These are phyloP conservation scores for Aspergillus thermomutatus DNA, from an alignment of 2,329 filamentous ascomycete species.

Conservation along the genomic window DNA sequence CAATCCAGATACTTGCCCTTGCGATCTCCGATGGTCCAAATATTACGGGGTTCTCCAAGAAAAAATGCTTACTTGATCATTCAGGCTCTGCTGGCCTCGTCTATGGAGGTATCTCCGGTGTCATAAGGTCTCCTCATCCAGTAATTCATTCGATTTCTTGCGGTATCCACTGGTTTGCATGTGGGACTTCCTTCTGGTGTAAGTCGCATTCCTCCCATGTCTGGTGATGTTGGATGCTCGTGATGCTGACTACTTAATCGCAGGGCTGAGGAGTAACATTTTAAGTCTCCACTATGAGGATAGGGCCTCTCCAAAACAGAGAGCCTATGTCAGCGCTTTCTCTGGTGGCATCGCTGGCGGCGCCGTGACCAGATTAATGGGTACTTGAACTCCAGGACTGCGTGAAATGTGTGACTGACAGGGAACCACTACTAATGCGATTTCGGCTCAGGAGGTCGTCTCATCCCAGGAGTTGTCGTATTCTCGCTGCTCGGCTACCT, in stretches of 20 bases:
- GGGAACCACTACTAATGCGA: slow-evolving; percentile 7
- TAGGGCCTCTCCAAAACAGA: slow-evolving; percentile 56
- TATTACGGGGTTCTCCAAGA: neutral
- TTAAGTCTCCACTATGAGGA: slow-evolving; percentile 50
- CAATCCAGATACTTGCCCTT: neutral
- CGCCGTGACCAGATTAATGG: slow-evolving; percentile 53
- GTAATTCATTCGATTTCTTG: slow-evolving; percentile 68
- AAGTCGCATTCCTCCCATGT: slow-evolving; percentile 30
- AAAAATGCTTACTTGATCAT: slow-evolving; percentile 1
- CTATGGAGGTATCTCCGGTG: slow-evolving; percentile 66
- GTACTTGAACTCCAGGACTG: slow-evolving; percentile 33
- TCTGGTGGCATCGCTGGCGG: slow-evolving; percentile 67
- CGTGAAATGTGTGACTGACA: neutral
- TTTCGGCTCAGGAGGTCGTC: slow-evolving; percentile 50
- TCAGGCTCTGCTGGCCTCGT: slow-evolving; percentile 53
- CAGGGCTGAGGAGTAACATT: slow-evolving; percentile 42
- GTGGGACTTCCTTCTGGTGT: slow-evolving; percentile 77
- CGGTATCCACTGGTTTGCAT: slow-evolving; percentile 75
- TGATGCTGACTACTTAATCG: slow-evolving; percentile 26
- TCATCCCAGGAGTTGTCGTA: slow-evolving; percentile 57
- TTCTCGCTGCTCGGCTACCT: slow-evolving; percentile 56
- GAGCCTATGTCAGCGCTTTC: slow-evolving; percentile 63
- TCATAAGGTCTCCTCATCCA: slow-evolving; percentile 64
- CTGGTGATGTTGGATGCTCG: neutral
- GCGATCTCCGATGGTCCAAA: neutral